phyloP scores from a whole-genome alignment of 768 basidiomycete species.

The Pholiota microspora region DNA sequence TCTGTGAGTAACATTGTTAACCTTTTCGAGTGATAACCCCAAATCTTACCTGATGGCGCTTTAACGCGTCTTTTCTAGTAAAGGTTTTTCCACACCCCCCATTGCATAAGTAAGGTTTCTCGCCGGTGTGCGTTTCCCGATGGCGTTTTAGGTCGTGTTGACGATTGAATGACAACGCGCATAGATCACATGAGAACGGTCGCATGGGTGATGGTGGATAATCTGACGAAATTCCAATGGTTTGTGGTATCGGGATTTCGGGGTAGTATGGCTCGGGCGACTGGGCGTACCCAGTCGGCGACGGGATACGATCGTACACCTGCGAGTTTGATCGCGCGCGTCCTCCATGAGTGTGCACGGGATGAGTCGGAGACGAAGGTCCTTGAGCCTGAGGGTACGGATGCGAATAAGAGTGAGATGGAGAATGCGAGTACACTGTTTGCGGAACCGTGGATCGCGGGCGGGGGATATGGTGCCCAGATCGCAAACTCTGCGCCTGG shows the following conservation, averaged over 20 bases:
- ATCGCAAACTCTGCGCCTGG: slow-evolving; percentile 19
- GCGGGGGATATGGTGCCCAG: slow-evolving; percentile 24
- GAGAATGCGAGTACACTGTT: slow-evolving; percentile 29
- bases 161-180: slow-evolving; percentile 80
- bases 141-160: slow-evolving; percentile 86
- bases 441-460: slow-evolving; percentile 33
- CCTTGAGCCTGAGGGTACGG: slow-evolving; percentile 38
- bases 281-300: slow-evolving; percentile 15
- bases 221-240: slow-evolving; percentile 38
- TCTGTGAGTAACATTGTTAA: slow-evolving; percentile 3
- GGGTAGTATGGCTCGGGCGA: slow-evolving; percentile 28
- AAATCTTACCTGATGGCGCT: slow-evolving; percentile 72
- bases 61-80: slow-evolving; percentile 83
- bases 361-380: slow-evolving; percentile 25
- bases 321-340: slow-evolving; percentile 46
- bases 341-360: slow-evolving; percentile 29
- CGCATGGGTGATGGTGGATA: slow-evolving; percentile 59
- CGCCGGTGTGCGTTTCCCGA: slow-evolving; percentile 81
- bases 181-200: slow-evolving; percentile 69
- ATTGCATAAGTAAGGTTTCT: slow-evolving; percentile 82
- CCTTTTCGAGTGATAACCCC: slow-evolving; percentile 14
- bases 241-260: slow-evolving; percentile 34
- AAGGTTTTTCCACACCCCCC: slow-evolving; percentile 86
- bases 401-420: slow-evolving; percentile 34
- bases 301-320: slow-evolving; percentile 23